These are phyloP conservation scores for Drosera capensis DNA, from an alignment of 148 eudicot species.

Conservation along the genomic window DNA sequence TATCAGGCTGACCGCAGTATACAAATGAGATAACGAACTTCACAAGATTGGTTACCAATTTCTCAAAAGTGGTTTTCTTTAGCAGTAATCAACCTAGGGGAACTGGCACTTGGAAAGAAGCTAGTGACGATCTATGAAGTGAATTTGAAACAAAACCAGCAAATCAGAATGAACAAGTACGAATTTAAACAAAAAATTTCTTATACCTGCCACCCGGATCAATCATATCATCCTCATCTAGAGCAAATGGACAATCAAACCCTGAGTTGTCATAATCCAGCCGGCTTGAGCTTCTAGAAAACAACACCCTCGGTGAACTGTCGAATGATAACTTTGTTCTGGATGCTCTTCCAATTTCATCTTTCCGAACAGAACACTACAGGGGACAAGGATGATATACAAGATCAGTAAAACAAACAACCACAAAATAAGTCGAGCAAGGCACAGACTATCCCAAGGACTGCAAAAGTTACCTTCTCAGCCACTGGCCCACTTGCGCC, in stretches of 20 bases:
- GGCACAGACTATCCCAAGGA: not conserved
- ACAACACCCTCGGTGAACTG: slow-evolving; percentile 51
- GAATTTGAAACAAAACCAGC: not conserved
- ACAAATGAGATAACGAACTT: too few species aligned
- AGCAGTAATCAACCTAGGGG: too few species aligned
- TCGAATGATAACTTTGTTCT: slow-evolving; percentile 31
- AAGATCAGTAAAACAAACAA: not conserved
- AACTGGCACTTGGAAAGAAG: too few species aligned
- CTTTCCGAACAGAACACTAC: slow-evolving; percentile 41
- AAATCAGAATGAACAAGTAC: not conserved
- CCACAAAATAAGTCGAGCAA: not conserved
- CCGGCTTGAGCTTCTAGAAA: slow-evolving; percentile 71
- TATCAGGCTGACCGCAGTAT: too few species aligned
- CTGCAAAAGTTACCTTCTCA: slow-evolving; percentile 40
- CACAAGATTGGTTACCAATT: too few species aligned
- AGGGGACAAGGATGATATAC: slow-evolving; percentile 7
- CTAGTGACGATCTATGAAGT: too few species aligned
- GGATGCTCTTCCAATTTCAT: slow-evolving; percentile 43
- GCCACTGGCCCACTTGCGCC: slow-evolving; percentile 27
- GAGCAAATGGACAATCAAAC: slow-evolving; percentile 71
- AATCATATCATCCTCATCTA: slow-evolving; percentile 48
- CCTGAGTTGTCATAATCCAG: slow-evolving; percentile 62
- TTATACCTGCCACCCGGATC: slow-evolving; percentile 54
- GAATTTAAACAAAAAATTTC: not conserved
- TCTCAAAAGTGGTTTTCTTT: too few species aligned